phyloP scores from a whole-genome alignment of 116 monocot species.

The Phalaenopsis hybrid region DNA sequence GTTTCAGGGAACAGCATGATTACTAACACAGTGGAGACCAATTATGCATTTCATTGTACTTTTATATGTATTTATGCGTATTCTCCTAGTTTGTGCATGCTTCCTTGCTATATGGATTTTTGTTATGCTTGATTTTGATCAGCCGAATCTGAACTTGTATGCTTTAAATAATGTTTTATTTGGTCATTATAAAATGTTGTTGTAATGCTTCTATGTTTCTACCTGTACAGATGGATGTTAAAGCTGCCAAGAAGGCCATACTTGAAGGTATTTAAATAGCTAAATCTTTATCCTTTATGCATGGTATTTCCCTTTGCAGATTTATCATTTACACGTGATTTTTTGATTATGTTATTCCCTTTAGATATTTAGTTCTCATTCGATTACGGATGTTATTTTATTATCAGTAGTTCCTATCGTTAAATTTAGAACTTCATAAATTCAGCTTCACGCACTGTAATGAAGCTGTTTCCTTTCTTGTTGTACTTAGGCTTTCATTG shows the following conservation, averaged over 20 bases:
- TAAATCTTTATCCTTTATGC: neutral
- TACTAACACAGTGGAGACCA: neutral
- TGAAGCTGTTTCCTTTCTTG: neutral
- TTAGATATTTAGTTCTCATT: neutral
- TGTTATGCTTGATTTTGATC: neutral
- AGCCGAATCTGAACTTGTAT: neutral
- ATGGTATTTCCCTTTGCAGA: neutral
- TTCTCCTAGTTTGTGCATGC: neutral
- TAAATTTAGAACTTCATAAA: neutral
- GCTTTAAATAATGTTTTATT: neutral
- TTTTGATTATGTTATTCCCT: neutral
- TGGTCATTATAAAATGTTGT: neutral
- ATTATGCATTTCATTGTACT: neutral
- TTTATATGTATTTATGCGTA: neutral
- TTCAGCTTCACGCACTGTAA: neutral
- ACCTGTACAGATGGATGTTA: constrained; percentile 51
- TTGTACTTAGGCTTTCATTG: neutral
- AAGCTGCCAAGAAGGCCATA: constrained; percentile 60
- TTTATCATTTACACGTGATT: neutral
- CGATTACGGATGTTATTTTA: neutral
- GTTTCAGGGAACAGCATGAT: neutral
- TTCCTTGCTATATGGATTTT: neutral
- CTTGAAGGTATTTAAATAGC: constrained; percentile 46
- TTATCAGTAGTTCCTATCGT: neutral
- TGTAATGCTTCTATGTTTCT: neutral